Base-by-base conservation (phyloP, 208 protist genomes). In the Trichomonas gallinae region DNA sequence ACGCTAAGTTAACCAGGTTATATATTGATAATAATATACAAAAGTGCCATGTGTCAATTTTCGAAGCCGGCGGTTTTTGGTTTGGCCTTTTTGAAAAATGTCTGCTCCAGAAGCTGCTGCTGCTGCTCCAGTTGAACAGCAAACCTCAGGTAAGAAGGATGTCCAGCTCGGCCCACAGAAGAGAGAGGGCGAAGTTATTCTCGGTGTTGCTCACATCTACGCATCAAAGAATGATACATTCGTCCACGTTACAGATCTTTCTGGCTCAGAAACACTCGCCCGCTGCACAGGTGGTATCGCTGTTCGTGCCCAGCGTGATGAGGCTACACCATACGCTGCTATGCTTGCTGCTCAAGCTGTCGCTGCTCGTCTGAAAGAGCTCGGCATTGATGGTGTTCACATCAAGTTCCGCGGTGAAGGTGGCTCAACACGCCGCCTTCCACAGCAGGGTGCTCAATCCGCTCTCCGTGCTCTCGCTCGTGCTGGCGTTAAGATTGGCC, bases 221-320 rank as follows among this genome's bases (percentile, higher is more conserved):
- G 99, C 99, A 96, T 99, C 99, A 89, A 99, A 99, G 99, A 99
- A 99, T 98, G 99, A 99, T 98, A 99, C 99, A 96, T 99, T 99
- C 97, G 98, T 99, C n/a, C 99, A 99, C 98, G 98, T 99, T 89
- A 89, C 83, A 89, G 83, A 89, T 89, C 83, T 89, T 40, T 89
- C 83, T 46, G 83, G 83, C 40, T n/a, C 83, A 13, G 83, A 89
- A 89, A 89, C 83, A 46, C 83, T 89, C 36, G 83, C 98, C 96
- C 98, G 99, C 97, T 98, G 99, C n/a, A 99, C 99, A 96, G 99
- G 99, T 97, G 99, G 99, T 89, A 44, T 46, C 13, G 83, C 36
- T 31, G 83, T 89, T 31, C 23, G 36, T 4, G 83, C 83, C 21
- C 40, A 44, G 17, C 83, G 83, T 89, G 83, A 89, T 46, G n/a